Evolutionary conservation across 1,284 basidiomycete genomes (phyloP), one percentile per base, ranked within the genome.

Genomic region (Fomitopsis pinicola): DNA sequence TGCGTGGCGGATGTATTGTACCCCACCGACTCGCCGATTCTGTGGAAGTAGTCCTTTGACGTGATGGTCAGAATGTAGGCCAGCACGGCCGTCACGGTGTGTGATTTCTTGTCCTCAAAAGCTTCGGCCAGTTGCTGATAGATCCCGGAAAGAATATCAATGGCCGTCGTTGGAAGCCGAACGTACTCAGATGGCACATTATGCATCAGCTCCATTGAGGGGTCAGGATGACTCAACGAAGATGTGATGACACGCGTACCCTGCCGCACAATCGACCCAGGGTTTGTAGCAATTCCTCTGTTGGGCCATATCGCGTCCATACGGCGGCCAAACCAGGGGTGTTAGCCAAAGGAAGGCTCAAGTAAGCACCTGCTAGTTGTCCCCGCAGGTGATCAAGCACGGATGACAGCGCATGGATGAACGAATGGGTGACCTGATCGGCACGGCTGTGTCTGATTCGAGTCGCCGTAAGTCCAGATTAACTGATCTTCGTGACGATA

Each of bases 11-110:
- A 30, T 15, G 6, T 17, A 10, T 36, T 78, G 58, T 86, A 85
- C 0, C 88, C 88, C 28, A 92, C 78, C 1, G 83, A 82, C 28
- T 71, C 73, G 44, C 83, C 83, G 0, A 91, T 69, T 28, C 77
- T 69, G 36, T 78, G 74, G 45, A 91, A 76, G 64, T 89, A 91
- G 54, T 85, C 82, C 17, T 75, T 77, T 0, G 88, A 92, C 0
- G 83, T 77, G 36, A 76, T 74, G 0, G 85, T 84, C 35, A 92
- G 75, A 33, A 91, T 78, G 63, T 83, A 89, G 0, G 89, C 86
- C 44, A 89, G 75, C 0, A 80, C 76, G 0, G 86, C 85, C 6
- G 69, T 77, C 46, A 86, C 75, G 12, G 69, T 65, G 7, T 69
- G 72, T 0, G 78, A 68, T 2, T 87, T 84, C 55, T 78, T 78